These are phyloP conservation scores for Candida ovalis DNA, from an alignment of 805 yeast genomes.

Conservation along the genomic window DNA sequence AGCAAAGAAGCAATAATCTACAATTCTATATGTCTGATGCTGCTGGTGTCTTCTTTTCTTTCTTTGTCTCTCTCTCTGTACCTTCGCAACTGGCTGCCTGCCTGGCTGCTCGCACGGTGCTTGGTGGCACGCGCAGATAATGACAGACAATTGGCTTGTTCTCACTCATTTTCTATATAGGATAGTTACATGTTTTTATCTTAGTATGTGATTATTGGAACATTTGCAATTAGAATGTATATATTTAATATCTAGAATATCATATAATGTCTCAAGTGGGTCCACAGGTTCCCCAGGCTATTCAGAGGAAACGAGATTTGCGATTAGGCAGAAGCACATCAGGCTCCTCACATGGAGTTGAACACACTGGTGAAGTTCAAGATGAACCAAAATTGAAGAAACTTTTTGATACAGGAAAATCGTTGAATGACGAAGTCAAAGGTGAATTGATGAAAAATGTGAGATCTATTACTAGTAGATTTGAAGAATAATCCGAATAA, in stretches of 20 bases:
- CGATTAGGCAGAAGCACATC: conserved; percentile 11
- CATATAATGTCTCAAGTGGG: conserved; percentile 13
- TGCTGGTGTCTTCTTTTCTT: background rate
- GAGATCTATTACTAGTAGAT: conserved; percentile 7
- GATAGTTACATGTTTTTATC: too few relatives aligned
- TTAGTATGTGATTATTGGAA: too few relatives aligned
- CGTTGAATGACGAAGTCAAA: conserved; percentile 25
- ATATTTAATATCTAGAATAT: too few relatives aligned
- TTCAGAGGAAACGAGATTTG: conserved; percentile 16
- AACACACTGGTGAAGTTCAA: background rate
- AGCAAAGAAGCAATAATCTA: background rate
- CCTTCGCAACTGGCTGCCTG: background rate
- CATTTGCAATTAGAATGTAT: too few relatives aligned
- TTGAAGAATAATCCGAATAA: conserved; percentile 15
- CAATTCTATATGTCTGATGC: too few relatives aligned
- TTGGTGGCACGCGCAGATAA: background rate
- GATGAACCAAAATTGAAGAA: conserved; percentile 9
- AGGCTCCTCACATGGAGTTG: background rate
- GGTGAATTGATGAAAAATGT: conserved; percentile 22
- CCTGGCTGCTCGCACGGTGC: background rate
- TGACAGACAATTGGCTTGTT: too few relatives aligned
- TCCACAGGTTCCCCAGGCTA: conserved; percentile 23
- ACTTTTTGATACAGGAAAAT: conserved; percentile 21
- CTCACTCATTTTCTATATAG: too few relatives aligned
- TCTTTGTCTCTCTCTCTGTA: too few relatives aligned